These are phyloP conservation scores for Mortierella sp. DNA, from an alignment of 371 early-diverging fungal genomes.

Conservation along the genomic window DNA sequence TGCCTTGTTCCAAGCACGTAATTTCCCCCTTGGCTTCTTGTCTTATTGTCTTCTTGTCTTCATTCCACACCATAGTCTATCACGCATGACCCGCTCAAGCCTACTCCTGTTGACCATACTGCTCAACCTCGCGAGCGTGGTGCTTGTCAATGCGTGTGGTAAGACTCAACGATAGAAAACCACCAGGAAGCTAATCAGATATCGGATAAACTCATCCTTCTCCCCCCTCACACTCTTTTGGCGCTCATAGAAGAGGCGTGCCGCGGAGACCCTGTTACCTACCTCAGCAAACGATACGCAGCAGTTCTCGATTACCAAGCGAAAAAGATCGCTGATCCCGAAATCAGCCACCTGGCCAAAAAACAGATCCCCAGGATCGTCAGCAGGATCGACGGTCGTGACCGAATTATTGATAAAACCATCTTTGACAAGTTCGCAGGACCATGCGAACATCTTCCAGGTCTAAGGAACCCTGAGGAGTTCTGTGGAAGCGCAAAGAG, in stretches of 20 bases:
- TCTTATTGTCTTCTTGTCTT: no score
- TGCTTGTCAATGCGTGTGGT: no score
- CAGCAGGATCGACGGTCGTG: constrained; percentile 4
- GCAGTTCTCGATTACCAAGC: constrained; percentile 24
- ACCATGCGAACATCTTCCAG: constrained; percentile 10
- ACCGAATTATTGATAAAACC: constrained; percentile 29
- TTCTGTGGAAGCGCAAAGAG: constrained; percentile 45
- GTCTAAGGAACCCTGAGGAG: constrained; percentile 21
- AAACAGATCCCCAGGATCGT: constrained; percentile 5
- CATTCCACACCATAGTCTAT: no score
- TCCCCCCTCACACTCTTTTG: background rate
- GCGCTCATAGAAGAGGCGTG: constrained; percentile 26
- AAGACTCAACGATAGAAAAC: no score
- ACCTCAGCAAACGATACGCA: constrained; percentile 19
- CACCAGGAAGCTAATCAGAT: no score
- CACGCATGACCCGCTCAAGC: no score
- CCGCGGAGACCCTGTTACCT: constrained; percentile 35
- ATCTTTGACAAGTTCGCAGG: constrained; percentile 41
- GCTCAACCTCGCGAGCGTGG: no score
- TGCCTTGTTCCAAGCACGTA: no score
- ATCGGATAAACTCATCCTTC: background rate
- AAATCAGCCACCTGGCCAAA: background rate
- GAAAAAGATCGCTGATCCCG: background rate
- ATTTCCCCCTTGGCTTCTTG: no score
- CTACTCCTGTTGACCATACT: no score